Percentiles rank a stretch among this genome's conserved stretches.
Evolutionary conservation across 768 basidiomycete species (phyloP).

Genomic region (Boletus patriciae): DNA sequence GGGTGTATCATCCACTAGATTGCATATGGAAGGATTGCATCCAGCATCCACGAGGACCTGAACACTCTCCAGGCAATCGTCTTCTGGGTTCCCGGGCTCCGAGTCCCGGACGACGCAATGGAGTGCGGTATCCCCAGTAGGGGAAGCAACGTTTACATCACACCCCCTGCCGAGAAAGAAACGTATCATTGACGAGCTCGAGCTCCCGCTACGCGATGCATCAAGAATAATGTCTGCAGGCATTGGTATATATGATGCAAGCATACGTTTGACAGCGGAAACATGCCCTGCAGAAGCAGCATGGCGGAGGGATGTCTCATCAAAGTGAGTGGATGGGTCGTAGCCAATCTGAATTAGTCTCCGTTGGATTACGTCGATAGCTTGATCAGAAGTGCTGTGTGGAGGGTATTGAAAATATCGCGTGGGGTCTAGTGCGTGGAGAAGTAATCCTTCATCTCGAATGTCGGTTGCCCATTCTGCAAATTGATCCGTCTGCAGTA

Average conservation of each 20-base stretch:
- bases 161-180: neutral
- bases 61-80: neutral
- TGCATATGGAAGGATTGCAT: neutral
- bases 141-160: neutral
- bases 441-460: neutral
- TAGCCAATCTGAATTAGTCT: conserved; percentile 7
- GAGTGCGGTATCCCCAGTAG: neutral
- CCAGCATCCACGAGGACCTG: conserved; percentile 3
- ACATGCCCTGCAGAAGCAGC: neutral
- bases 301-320: neutral
- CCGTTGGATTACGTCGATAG: neutral
- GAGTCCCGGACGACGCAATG: neutral
- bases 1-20: neutral
- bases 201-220: neutral
- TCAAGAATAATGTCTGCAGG: conserved; percentile 5
- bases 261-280: neutral
- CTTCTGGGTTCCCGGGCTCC: neutral
- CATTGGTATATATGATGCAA: neutral
- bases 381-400: neutral
- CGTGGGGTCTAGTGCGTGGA: neutral
- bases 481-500: conserved; percentile 17
- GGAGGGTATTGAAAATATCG: neutral
- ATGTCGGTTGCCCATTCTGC: conserved; percentile 5
- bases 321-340: neutral
- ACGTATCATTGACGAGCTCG: neutral